phyloP scores from a whole-genome alignment of 148 eudicot species.

The Talinum fruticosum region DNA sequence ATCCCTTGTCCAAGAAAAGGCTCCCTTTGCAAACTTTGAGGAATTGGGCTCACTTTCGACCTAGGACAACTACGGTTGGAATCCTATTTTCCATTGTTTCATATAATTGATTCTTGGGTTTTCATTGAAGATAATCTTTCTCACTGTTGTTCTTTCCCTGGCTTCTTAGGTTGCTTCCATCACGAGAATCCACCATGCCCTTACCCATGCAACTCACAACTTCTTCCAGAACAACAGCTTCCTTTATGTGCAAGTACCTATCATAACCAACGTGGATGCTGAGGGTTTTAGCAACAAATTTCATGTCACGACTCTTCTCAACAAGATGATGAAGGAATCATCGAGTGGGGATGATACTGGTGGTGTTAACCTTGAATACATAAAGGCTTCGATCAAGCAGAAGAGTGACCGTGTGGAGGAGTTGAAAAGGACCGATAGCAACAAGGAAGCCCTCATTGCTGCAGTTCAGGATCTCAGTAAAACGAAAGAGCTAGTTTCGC shows the following conservation, averaged over 20 bases:
- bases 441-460: slow-evolving; percentile 66
- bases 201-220: slow-evolving; percentile 55
- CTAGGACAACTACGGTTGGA: slow-evolving; percentile 78
- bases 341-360: slow-evolving; percentile 14
- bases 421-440: slow-evolving; percentile 68
- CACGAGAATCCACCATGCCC: slow-evolving; percentile 55
- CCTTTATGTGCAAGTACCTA: slow-evolving; percentile 76
- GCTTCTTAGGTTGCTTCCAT: slow-evolving; percentile 71
- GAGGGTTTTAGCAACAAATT: slow-evolving; percentile 63
- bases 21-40: slow-evolving; percentile 62
- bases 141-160: slow-evolving; percentile 12
- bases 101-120: not conserved
- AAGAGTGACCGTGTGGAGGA: slow-evolving; percentile 59
- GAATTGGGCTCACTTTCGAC: slow-evolving; percentile 72
- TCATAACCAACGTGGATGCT: slow-evolving; percentile 60
- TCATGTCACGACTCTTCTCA: slow-evolving; percentile 58
- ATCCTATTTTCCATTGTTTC: slow-evolving; percentile 4
- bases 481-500: slow-evolving; percentile 49
- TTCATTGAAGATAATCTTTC: not conserved
- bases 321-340: slow-evolving; percentile 20
- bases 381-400: slow-evolving; percentile 59
- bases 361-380: slow-evolving; percentile 43
- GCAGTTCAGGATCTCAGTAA: slow-evolving; percentile 72
- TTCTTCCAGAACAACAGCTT: slow-evolving; percentile 75
- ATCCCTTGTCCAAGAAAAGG: slow-evolving; percentile 80